Percentiles rank a stretch among this genome's conserved stretches.
These are phyloP conservation scores for Erigeron canadensis DNA, from an alignment of 129 eudicot genomes.

Conservation along the genomic window DNA sequence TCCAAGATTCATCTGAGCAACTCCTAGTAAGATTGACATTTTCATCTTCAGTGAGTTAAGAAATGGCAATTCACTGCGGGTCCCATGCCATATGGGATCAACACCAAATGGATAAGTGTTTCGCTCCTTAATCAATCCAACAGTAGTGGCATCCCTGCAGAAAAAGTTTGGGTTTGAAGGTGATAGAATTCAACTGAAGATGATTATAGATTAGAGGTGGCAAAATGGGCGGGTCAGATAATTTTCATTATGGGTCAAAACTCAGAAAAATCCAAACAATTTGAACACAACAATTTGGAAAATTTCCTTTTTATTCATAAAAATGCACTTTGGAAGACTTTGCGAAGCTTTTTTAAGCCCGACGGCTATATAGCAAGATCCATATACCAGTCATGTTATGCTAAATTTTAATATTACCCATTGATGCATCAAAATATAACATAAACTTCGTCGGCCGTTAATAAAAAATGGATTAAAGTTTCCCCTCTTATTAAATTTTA, in stretches of 20 bases:
- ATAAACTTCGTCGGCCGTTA: background rate
- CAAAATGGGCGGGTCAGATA: background rate
- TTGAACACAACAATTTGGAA: background rate
- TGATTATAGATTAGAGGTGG: background rate
- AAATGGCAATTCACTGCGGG: slow-evolving; percentile 92
- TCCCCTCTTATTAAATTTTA: background rate
- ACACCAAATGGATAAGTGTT: slow-evolving; percentile 88
- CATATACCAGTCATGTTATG: too few species aligned
- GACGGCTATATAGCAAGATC: too few species aligned
- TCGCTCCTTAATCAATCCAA: slow-evolving; percentile 71
- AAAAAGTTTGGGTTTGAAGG: slow-evolving; percentile 15
- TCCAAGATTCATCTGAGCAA: slow-evolving; percentile 92
- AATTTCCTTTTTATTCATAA: background rate
- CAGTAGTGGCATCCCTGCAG: slow-evolving; percentile 71
- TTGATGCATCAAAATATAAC: background rate
- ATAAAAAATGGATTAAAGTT: background rate
- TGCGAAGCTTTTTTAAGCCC: too few species aligned
- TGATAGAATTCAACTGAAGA: background rate
- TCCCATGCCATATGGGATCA: slow-evolving; percentile 92
- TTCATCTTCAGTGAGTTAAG: slow-evolving; percentile 94
- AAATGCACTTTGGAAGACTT: background rate
- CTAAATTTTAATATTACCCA: background rate
- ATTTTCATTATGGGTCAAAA: too few species aligned
- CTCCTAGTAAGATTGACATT: slow-evolving; percentile 90
- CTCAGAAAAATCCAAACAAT: too few species aligned